phyloP scores from a whole-genome alignment of 352 stramenopile species.

The Phytophthora sansomeana region DNA sequence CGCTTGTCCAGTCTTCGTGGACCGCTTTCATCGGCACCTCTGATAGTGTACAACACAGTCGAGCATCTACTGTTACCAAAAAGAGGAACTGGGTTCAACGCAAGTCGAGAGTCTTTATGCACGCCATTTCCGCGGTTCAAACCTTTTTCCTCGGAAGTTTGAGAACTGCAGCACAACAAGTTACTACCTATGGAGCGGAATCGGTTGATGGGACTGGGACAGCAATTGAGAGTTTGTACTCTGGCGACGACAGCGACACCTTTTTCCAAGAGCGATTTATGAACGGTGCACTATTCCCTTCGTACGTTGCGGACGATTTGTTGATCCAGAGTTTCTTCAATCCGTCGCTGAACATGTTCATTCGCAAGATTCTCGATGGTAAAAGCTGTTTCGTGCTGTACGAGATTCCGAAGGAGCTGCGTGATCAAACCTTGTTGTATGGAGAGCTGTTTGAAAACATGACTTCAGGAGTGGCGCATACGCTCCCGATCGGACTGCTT shows the following conservation, averaged over 20 bases:
- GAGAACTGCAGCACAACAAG: slow-evolving; percentile 58
- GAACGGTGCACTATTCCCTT: slow-evolving; percentile 81
- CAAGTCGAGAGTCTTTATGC: slow-evolving; percentile 44
- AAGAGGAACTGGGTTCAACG: slow-evolving; percentile 55
- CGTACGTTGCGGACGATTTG: slow-evolving; percentile 81
- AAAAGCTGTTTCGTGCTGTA: slow-evolving; percentile 90
- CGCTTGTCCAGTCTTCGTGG: slow-evolving; percentile 29
- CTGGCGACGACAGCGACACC: slow-evolving; percentile 68
- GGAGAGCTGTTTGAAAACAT: slow-evolving; percentile 82
- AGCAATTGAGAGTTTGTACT: slow-evolving; percentile 46
- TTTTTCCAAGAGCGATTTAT: slow-evolving; percentile 91
- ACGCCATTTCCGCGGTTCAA: slow-evolving; percentile 44
- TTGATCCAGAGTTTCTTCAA: slow-evolving; percentile 92
- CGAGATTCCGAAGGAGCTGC: slow-evolving; percentile 68
- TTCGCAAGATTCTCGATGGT: slow-evolving; percentile 84
- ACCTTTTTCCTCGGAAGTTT: slow-evolving; percentile 79
- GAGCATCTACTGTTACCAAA: slow-evolving; percentile 39
- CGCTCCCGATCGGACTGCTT: slow-evolving; percentile 81
- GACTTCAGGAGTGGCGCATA: slow-evolving; percentile 72
- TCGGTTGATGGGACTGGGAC: slow-evolving; percentile 7
- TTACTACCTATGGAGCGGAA: slow-evolving; percentile 47
- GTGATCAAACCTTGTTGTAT: slow-evolving; percentile 58
- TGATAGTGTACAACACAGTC: slow-evolving; percentile 33
- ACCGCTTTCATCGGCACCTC: slow-evolving; percentile 18
- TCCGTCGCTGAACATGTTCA: slow-evolving; percentile 84